Conservation (phyloP, 352 stramenopile species). For the Salisapilia sapeloensis region DNA sequence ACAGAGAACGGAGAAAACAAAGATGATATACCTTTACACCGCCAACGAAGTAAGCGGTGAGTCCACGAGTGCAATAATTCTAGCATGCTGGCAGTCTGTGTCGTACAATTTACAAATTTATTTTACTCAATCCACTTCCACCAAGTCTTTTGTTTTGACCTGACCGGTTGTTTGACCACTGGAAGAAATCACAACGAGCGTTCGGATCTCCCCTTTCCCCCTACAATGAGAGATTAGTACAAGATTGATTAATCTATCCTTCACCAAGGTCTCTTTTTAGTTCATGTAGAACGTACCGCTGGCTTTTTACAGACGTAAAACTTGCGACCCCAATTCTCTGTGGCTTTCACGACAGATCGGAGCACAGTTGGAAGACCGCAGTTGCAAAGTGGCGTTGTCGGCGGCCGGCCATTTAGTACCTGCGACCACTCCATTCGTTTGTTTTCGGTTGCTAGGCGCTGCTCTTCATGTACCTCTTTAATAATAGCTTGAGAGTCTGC, state of each 20-base stretch:
- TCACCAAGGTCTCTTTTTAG: not conserved
- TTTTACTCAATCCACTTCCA: too few relatives aligned
- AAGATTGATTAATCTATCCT: slow-evolving; percentile 1
- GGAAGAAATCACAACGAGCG: slow-evolving; percentile 73
- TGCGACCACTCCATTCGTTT: slow-evolving; percentile 37
- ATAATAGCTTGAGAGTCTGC: not conserved
- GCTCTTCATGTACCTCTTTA: not conserved
- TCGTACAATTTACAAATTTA: too few relatives aligned
- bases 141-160: slow-evolving; percentile 4
- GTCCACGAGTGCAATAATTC: too few relatives aligned
- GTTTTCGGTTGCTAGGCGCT: slow-evolving; percentile 3
- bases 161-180: slow-evolving; percentile 48
- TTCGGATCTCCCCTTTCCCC: slow-evolving; percentile 64
- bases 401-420: slow-evolving; percentile 41
- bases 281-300: slow-evolving; percentile 14
- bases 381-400: slow-evolving; percentile 40
- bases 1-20: too few relatives aligned
- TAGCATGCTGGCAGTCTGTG: too few relatives aligned
- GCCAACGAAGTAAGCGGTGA: too few relatives aligned
- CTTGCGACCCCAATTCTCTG: slow-evolving; percentile 70
- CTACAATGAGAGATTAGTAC: slow-evolving; percentile 7
- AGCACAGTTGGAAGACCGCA: slow-evolving; percentile 51
- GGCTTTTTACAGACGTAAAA: slow-evolving; percentile 80
- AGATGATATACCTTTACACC: too few relatives aligned
- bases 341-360: slow-evolving; percentile 56